These are phyloP conservation scores for Crithidia brevicula DNA, from an alignment of 208 protist genomes.

Conservation along the genomic window DNA sequence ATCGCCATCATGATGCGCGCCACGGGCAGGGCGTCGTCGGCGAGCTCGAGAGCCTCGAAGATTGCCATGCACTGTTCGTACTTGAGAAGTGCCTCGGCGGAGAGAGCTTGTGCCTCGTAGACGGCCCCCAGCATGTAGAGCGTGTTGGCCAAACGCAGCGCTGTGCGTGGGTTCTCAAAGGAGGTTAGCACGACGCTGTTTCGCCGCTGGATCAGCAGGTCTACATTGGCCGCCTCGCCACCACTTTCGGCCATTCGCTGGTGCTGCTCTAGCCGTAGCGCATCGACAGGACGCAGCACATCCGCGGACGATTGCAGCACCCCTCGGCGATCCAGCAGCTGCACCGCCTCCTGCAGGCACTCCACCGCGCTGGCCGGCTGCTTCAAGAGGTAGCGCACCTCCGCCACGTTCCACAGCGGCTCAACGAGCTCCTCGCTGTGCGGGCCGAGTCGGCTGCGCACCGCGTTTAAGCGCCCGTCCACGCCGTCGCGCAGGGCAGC, in stretches of 20 bases:
- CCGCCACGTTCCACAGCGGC: constrained; percentile 54
- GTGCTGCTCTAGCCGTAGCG: constrained; percentile 35
- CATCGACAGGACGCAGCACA: constrained; percentile 50
- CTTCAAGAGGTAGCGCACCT: constrained; percentile 53
- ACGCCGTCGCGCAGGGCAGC: constrained; percentile 18
- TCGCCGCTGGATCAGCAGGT: constrained; percentile 24
- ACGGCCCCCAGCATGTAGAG: constrained; percentile 38
- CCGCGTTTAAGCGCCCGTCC: constrained; percentile 13
- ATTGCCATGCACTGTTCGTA: constrained; percentile 55
- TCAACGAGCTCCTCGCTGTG: constrained; percentile 37
- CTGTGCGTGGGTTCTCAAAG: constrained; percentile 20
- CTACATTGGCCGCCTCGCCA: background rate
- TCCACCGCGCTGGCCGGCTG: constrained; percentile 33
- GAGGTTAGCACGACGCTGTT: constrained; percentile 27
- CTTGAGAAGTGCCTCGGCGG: constrained; percentile 38
- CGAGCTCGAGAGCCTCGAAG: constrained; percentile 46
- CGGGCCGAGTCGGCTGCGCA: constrained; percentile 37
- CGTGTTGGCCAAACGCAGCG: constrained; percentile 22
- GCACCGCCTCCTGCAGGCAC: constrained; percentile 44
- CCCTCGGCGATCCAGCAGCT: constrained; percentile 57
- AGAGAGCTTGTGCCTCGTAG: constrained; percentile 39
- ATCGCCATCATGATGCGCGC: constrained; percentile 42
- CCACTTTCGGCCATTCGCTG: background rate
- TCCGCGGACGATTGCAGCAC: constrained; percentile 44
- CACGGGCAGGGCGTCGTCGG: constrained; percentile 31